Conservation (phyloP, 495 filamentous ascomycete genomes). For the Penicillium mononematosum region DNA sequence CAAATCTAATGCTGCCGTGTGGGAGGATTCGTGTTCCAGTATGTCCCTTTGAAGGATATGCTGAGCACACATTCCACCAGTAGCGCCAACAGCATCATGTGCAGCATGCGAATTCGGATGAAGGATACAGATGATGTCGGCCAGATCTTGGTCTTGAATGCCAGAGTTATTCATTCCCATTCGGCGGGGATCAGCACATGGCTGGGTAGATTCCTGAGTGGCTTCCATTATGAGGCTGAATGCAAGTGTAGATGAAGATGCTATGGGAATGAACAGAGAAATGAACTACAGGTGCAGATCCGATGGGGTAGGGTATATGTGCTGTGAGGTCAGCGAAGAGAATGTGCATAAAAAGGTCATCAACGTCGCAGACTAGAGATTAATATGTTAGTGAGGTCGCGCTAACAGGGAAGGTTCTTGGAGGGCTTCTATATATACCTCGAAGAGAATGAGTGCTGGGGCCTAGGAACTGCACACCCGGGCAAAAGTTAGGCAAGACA, state of each 20-base stretch:
- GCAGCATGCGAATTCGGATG: slow-evolving; percentile 74
- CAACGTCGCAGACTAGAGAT: slow-evolving; percentile 16
- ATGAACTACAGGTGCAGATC: slow-evolving; percentile 23
- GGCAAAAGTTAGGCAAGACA: slow-evolving; percentile 1
- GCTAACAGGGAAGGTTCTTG: neutral
- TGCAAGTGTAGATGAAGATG: slow-evolving; percentile 16
- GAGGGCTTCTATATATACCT: slow-evolving; percentile 5
- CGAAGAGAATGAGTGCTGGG: neutral
- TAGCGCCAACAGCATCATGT: slow-evolving; percentile 59
- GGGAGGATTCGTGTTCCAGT: slow-evolving; percentile 38
- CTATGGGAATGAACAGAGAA: slow-evolving; percentile 11
- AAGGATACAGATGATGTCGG: slow-evolving; percentile 87
- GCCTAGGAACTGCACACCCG: slow-evolving; percentile 11
- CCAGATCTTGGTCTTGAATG: slow-evolving; percentile 72
- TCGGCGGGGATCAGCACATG: slow-evolving; percentile 74
- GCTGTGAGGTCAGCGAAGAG: slow-evolving; percentile 14
- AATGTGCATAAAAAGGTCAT: slow-evolving; percentile 27
- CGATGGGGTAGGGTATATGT: slow-evolving; percentile 25
- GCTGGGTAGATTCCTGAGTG: slow-evolving; percentile 76
- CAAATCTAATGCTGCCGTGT: slow-evolving; percentile 60
- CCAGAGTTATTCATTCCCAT: slow-evolving; percentile 73
- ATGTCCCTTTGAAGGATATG: slow-evolving; percentile 57
- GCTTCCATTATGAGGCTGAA: slow-evolving; percentile 40
- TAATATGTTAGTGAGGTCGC: slow-evolving; percentile 3
- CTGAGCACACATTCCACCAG: slow-evolving; percentile 42